A percentile compares a stretch with the other conserved stretches of the same genome.
These are phyloP conservation scores for Debaryomyces fabryi DNA, from an alignment of 1,139 yeast species.

Conservation along the genomic window DNA sequence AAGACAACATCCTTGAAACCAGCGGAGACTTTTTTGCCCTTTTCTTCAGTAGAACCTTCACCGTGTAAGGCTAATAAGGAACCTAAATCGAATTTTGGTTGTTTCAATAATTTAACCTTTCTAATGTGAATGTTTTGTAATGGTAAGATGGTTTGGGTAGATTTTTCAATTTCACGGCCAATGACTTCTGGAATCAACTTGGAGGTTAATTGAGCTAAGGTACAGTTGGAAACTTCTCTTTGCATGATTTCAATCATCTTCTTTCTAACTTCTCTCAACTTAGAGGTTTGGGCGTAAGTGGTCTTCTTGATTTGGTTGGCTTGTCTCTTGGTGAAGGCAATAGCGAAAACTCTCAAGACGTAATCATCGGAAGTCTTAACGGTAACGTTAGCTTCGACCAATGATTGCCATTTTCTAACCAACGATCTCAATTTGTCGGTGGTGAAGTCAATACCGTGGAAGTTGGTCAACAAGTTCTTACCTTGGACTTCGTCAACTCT, in stretches of 20 bases:
- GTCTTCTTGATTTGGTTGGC: constrained; percentile 55
- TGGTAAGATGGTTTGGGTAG: constrained; percentile 54
- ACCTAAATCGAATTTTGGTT: constrained; percentile 57
- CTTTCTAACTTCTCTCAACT: constrained; percentile 55
- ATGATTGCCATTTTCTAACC: constrained; percentile 58
- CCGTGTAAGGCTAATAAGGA: constrained; percentile 55
- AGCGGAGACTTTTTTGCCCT: constrained; percentile 53
- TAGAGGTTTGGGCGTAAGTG: constrained; percentile 53
- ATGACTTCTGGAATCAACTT: constrained; percentile 56
- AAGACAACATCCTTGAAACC: constrained; percentile 57
- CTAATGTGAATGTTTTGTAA: constrained; percentile 56
- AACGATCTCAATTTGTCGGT: constrained; percentile 54
- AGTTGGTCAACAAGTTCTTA: constrained; percentile 56
- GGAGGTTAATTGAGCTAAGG: constrained; percentile 53
- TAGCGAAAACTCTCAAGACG: constrained; percentile 53
- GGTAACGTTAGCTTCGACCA: constrained; percentile 55
- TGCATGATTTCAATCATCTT: constrained; percentile 56
- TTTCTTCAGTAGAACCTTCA: constrained; percentile 53
- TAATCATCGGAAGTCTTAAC: constrained; percentile 55
- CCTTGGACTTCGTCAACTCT: constrained; percentile 59
- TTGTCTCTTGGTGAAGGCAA: constrained; percentile 58
- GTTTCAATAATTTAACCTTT: constrained; percentile 56
- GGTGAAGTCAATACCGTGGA: constrained; percentile 55
- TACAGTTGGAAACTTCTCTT: constrained; percentile 54
- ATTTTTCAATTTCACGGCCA: constrained; percentile 57